A percentile compares a stretch with the other conserved stretches of the same genome.
phyloP scores from a whole-genome alignment of 2,329 filamentous ascomycete species.

The Alternaria consortialis region DNA sequence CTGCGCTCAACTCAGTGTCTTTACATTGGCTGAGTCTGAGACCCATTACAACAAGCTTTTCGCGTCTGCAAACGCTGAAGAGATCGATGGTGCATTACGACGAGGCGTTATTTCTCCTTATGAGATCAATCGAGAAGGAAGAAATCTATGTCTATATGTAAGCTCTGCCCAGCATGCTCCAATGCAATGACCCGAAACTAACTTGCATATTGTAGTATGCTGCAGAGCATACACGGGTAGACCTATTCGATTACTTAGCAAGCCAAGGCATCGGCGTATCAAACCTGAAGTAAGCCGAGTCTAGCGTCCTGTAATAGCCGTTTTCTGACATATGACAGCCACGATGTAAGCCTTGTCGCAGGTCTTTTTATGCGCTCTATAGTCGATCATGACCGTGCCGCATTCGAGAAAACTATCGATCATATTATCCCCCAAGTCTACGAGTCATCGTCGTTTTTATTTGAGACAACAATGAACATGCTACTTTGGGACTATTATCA shows the following conservation, averaged over 20 bases:
- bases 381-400: not conserved
- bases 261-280: conserved; percentile 21
- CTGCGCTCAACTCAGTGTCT: conserved; percentile 14
- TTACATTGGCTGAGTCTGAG: not conserved
- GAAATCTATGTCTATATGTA: conserved; percentile 17
- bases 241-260: conserved; percentile 23
- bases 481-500: conserved; percentile 14
- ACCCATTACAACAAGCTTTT: conserved; percentile 12
- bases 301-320: not conserved
- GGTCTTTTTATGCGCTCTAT: conserved; percentile 9
- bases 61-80: conserved; percentile 7
- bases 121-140: conserved; percentile 1
- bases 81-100: conserved; percentile 22
- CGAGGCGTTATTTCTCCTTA: conserved; percentile 24
- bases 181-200: not conserved
- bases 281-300: conserved; percentile 12
- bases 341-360: conserved; percentile 11
- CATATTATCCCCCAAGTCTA: conserved; percentile 2
- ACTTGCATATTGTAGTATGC: conserved; percentile 7
- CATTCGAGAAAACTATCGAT: conserved; percentile 6
- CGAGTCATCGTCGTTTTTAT: conserved; percentile 11
- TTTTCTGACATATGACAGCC: not conserved
- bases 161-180: not conserved
- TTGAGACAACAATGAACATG: conserved; percentile 12
- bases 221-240: conserved; percentile 5